Evolutionary conservation across 108 stramenopile genomes (phyloP).

Genomic region (Nitzschia putrida): DNA sequence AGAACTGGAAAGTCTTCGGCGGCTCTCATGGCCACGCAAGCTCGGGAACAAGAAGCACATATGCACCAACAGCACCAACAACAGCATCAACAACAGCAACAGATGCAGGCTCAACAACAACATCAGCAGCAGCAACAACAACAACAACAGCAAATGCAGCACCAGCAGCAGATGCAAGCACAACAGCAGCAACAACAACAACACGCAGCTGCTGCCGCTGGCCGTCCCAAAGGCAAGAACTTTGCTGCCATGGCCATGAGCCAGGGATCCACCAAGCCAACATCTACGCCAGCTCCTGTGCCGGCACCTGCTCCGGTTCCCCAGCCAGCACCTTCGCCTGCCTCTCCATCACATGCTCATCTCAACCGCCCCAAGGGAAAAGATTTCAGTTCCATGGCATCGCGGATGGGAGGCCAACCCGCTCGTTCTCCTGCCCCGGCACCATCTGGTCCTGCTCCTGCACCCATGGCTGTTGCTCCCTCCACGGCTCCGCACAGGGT

Average conservation of each 20-base stretch:
- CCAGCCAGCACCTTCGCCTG: conserved; percentile 12
- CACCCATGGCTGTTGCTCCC: conserved; percentile 12
- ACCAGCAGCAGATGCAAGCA: background rate
- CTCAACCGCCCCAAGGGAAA: conserved; percentile 73
- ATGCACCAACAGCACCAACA: conserved; percentile 16
- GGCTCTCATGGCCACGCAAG: conserved; percentile 23
- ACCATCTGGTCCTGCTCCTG: conserved; percentile 8
- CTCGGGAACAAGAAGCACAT: conserved; percentile 27
- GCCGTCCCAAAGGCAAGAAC: conserved; percentile 78
- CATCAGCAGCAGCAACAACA: too few relatives aligned
- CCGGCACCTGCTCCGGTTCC: conserved; percentile 28
- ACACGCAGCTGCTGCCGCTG: conserved; percentile 4
- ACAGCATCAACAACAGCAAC: background rate
- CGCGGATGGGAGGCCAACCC: conserved; percentile 35
- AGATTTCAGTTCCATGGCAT: conserved; percentile 74
- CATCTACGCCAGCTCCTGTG: conserved; percentile 17
- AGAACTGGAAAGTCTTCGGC: conserved; percentile 35
- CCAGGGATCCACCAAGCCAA: conserved; percentile 12
- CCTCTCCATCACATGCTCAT: background rate
- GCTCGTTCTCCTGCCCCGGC: background rate
- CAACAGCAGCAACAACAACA: conserved; percentile 10
- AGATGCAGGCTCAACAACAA: background rate
- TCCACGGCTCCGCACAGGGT: background rate
- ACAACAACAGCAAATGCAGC: too few relatives aligned
- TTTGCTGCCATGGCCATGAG: conserved; percentile 67